Conservation (phyloP, 2,329 filamentous ascomycete genomes). For the Hymenoscyphus albidus region DNA sequence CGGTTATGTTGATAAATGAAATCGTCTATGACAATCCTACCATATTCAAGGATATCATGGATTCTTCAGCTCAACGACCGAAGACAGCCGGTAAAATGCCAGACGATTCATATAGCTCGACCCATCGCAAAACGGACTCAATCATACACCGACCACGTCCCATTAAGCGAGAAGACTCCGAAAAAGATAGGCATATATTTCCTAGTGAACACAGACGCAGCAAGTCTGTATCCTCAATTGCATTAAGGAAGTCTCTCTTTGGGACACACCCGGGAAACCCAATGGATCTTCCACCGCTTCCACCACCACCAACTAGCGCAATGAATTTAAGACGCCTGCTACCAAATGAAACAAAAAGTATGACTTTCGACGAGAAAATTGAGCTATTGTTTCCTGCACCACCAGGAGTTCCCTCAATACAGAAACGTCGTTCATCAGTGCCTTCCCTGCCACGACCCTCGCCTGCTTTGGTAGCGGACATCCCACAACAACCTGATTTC, state of each 20-base stretch:
- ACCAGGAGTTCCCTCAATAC: constrained; percentile 29
- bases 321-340: constrained; percentile 39
- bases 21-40: constrained; percentile 53
- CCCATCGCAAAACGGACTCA: constrained; percentile 23
- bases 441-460: constrained; percentile 42
- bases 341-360: constrained; percentile 53
- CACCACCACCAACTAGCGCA: constrained; percentile 41
- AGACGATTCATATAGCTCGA: not conserved
- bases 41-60: constrained; percentile 47
- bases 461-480: constrained; percentile 25
- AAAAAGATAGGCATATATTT: constrained; percentile 44
- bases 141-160: constrained; percentile 36
- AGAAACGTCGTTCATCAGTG: constrained; percentile 40
- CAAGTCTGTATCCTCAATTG: constrained; percentile 47
- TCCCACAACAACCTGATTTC: constrained; percentile 25
- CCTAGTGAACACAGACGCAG: constrained; percentile 45
- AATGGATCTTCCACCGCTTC: constrained; percentile 48
- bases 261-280: constrained; percentile 44
- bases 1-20: constrained; percentile 53
- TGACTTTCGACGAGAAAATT: constrained; percentile 58
- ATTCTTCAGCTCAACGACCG: constrained; percentile 35
- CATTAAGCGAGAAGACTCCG: constrained; percentile 24
- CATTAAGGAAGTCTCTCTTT: constrained; percentile 45
- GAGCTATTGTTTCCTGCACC: constrained; percentile 45
- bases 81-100: constrained; percentile 23